phyloP scores from a whole-genome alignment of 2,329 filamentous ascomycete species.

The Colletotrichum sojae region DNA sequence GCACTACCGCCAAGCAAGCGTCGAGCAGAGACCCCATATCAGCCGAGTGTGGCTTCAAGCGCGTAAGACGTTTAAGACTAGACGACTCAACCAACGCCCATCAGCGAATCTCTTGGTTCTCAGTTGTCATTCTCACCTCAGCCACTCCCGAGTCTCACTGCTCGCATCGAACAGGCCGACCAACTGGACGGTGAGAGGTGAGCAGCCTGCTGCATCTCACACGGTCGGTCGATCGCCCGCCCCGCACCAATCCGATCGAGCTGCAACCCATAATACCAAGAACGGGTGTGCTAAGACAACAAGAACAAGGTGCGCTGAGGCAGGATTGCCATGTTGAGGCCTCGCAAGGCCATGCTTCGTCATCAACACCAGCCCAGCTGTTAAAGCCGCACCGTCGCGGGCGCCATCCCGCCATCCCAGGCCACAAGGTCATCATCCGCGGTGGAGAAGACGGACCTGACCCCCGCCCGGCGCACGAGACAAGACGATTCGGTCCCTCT shows the following conservation, averaged over 20 bases:
- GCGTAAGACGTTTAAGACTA: too few species aligned
- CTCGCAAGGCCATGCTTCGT: slow-evolving; percentile 29
- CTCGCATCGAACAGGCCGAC: slow-evolving; percentile 5
- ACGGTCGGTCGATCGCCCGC: slow-evolving; percentile 30
- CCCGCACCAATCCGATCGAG: slow-evolving; percentile 37
- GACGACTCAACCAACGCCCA: background rate
- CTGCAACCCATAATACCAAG: slow-evolving; percentile 18
- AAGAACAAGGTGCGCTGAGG: slow-evolving; percentile 18
- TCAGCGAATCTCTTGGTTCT: slow-evolving; percentile 20
- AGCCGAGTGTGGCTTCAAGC: too few species aligned
- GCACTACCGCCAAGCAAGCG: too few species aligned
- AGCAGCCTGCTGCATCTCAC: slow-evolving; percentile 34
- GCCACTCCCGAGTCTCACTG: background rate
- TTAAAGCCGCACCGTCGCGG: slow-evolving; percentile 32
- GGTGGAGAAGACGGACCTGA: slow-evolving; percentile 37
- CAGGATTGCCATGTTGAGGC: slow-evolving; percentile 20
- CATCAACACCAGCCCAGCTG: slow-evolving; percentile 20
- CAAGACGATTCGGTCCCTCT: slow-evolving; percentile 29
- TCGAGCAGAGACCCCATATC: too few species aligned
- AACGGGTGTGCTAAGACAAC: slow-evolving; percentile 4
- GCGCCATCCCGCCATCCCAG: slow-evolving; percentile 18
- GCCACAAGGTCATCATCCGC: slow-evolving; percentile 42
- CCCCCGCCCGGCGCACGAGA: slow-evolving; percentile 35
- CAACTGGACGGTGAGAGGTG: slow-evolving; percentile 9
- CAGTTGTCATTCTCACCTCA: slow-evolving; percentile 34